These are phyloP conservation scores for Fusarium sp. DNA, from an alignment of 2,329 filamentous ascomycete species.

Conservation along the genomic window DNA sequence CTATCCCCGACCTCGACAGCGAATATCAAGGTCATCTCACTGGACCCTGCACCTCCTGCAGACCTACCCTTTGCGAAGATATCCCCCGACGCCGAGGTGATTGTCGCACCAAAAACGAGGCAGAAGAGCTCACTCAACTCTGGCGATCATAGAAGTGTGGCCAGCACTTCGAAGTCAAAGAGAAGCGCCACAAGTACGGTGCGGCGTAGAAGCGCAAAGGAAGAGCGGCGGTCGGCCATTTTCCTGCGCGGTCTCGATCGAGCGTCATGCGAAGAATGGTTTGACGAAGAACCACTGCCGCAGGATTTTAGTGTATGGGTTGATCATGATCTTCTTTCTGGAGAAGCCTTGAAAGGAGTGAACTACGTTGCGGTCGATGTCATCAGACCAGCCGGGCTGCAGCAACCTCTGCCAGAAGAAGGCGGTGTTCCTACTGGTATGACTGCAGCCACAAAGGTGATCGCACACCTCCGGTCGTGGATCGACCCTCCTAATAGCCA, in stretches of 20 bases:
- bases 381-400: slow-evolving; percentile 83
- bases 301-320: slow-evolving; percentile 82
- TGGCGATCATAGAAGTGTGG: slow-evolving; percentile 83
- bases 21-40: slow-evolving; percentile 85
- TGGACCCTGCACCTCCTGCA: slow-evolving; percentile 78
- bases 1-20: slow-evolving; percentile 95
- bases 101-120: slow-evolving; percentile 93
- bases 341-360: slow-evolving; percentile 78
- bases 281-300: slow-evolving; percentile 73
- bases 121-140: slow-evolving; percentile 73
- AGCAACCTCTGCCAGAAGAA: slow-evolving; percentile 76
- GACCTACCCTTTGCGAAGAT: slow-evolving; percentile 89
- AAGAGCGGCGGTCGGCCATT: slow-evolving; percentile 74
- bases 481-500: slow-evolving; percentile 86
- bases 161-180: slow-evolving; percentile 82
- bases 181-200: slow-evolving; percentile 81
- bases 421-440: slow-evolving; percentile 67
- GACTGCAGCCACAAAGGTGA: slow-evolving; percentile 66
- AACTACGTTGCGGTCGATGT: slow-evolving; percentile 86
- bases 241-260: slow-evolving; percentile 86
- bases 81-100: slow-evolving; percentile 92
- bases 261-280: slow-evolving; percentile 77
- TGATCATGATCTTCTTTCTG: slow-evolving; percentile 79
- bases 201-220: slow-evolving; percentile 66
- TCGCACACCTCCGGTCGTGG: slow-evolving; percentile 83